A percentile compares a stretch with the other conserved stretches of the same genome.
Evolutionary conservation across 169 alveolate species (phyloP).

Genomic region (Miamiensis avidus): DNA sequence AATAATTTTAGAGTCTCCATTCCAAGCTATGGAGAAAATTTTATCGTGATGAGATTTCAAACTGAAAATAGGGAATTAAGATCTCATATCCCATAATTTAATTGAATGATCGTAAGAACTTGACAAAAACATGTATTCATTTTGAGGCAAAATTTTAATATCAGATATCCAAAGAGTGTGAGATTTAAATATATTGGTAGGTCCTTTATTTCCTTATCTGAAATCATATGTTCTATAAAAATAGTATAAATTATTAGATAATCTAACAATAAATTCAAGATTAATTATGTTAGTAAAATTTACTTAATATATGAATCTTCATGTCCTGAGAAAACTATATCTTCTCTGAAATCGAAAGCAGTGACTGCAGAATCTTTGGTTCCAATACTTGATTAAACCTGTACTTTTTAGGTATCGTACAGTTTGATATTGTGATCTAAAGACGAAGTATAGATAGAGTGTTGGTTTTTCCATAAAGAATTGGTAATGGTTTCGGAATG

Average conservation of each 20-base stretch:
- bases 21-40: constrained; percentile 14
- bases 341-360: constrained; percentile 1
- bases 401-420: constrained; percentile 12
- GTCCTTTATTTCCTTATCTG: constrained; percentile 14
- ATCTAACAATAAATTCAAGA: background rate
- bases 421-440: constrained; percentile 13
- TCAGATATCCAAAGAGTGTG: constrained; percentile 14
- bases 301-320: constrained; percentile 21
- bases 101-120: constrained; percentile 21
- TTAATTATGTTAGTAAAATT: background rate
- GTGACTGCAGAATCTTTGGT: constrained; percentile 26
- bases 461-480: constrained; percentile 14
- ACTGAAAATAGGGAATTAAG: constrained; percentile 22
- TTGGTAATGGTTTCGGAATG: constrained; percentile 10
- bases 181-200: constrained; percentile 13
- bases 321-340: background rate
- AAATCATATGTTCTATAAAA: constrained; percentile 15
- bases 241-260: background rate
- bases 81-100: constrained; percentile 27
- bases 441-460: constrained; percentile 10
- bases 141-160: background rate
- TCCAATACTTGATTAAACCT: background rate
- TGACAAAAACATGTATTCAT: constrained; percentile 5
- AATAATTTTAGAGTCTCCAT: constrained; percentile 3
- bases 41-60: constrained; percentile 27